Conservation (phyloP, 2,329 filamentous ascomycete species). For the Colletotrichum lupini region DNA sequence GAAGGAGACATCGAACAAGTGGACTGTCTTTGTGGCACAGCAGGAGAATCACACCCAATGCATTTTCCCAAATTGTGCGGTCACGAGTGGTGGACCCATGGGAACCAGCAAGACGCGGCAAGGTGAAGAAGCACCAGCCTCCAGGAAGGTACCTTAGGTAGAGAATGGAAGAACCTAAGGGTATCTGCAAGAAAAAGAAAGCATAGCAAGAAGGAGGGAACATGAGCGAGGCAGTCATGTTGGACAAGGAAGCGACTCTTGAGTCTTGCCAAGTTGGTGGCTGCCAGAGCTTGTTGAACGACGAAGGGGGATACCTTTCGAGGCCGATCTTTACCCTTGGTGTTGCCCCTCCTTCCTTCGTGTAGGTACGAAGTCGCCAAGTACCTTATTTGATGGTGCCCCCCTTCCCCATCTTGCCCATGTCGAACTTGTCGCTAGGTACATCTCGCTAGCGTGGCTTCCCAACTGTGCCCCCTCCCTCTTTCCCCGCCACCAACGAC, state of each 20-base stretch:
- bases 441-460: neutral
- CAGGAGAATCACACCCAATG: neutral
- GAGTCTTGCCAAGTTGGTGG: neutral
- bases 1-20: neutral
- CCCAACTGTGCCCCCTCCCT: constrained; percentile 1
- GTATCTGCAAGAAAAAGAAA: too few relatives aligned
- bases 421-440: neutral
- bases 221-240: neutral
- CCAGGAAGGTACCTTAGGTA: too few relatives aligned
- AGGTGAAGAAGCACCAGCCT: neutral
- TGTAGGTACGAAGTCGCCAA: neutral
- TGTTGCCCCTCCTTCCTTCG: neutral
- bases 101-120: neutral
- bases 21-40: neutral
- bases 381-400: neutral
- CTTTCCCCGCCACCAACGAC: constrained; percentile 17
- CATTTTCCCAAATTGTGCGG: neutral
- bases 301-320: neutral
- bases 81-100: neutral
- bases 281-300: neutral
- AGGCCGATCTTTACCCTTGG: neutral
- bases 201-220: too few relatives aligned
- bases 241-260: neutral
- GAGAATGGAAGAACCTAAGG: too few relatives aligned
- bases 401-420: neutral